Base-by-base conservation (phyloP, 495 filamentous ascomycete species). In the Pseudevernia furfuracea region DNA sequence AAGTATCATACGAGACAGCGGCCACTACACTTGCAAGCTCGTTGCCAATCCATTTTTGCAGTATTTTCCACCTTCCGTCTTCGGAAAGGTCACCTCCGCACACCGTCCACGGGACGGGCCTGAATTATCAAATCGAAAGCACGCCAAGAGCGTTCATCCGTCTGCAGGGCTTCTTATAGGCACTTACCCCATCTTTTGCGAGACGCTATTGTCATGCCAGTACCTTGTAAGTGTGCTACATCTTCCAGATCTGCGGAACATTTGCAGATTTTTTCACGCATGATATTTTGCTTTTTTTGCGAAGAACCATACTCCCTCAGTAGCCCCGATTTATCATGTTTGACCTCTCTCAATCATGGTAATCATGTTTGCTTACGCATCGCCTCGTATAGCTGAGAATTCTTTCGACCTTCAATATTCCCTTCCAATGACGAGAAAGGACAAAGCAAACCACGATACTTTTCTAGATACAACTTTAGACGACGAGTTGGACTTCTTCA, bases 401-500 rank as follows among this genome's bases (percentile, higher is more conserved):
- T 60, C 59, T 39, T 63, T 70, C 57, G 65, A 69, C 52, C 53
- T 66, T 53, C 60, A 68, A 39, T 71, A 67, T 44, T 66, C 66
- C 32, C 55, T 69, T 62, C 66, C 66, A 59, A 69, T 70, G 68
- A 71, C 61, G 61, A 66, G 58, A 53, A 70, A 70, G 43, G 70
- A 67, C 34, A 73, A 74, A 66, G 72, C 74, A 60, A 71, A 76
- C 43, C 67, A 70, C 66, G 71, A 76, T 58, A 65, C 71, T 61
- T 68, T 73, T 61, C 53, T 66, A 28, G 71, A 74, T 61, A 59
- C 71, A 60, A 70, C 65, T 48, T 71, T 74, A 57, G 75, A 76
- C 71, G 72, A 77, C 62, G 73, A 68, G 32, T 57, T 78, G 62
- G 71, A 76, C 68, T 69, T 73, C 25, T 77, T 77, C 69, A 69